Percentiles rank a stretch among this genome's conserved stretches.
These are phyloP conservation scores for Diaporthe sp. DNA, from an alignment of 2,329 filamentous ascomycete species.

Conservation along the genomic window DNA sequence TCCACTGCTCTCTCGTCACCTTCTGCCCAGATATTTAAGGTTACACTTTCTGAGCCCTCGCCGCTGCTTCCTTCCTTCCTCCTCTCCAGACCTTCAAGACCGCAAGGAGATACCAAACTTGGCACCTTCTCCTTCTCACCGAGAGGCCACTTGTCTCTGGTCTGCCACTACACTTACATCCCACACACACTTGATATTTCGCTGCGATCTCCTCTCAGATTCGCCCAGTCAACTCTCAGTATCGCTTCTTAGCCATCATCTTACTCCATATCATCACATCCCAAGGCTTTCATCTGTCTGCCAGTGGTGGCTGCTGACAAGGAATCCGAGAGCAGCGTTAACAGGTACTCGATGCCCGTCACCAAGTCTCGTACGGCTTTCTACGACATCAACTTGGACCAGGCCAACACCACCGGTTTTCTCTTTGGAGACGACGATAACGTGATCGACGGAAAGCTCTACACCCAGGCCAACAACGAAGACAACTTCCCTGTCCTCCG, in stretches of 20 bases:
- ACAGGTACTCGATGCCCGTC: constrained; percentile 95
- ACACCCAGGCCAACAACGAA: constrained; percentile 80
- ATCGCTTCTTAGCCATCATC: not conserved
- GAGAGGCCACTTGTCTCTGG: not conserved
- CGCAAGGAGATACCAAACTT: not conserved
- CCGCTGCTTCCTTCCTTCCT: constrained; percentile 29
- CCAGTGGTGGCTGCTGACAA: constrained; percentile 31
- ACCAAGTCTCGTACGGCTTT: constrained; percentile 77
- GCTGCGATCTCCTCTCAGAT: not conserved
- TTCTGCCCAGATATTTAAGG: not conserved
- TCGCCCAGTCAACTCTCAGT: not conserved
- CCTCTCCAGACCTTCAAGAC: constrained; percentile 21
- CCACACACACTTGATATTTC: not conserved
- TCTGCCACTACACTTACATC: not conserved
- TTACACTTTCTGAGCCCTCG: not conserved
- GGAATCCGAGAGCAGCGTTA: constrained; percentile 68
- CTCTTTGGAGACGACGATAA: constrained; percentile 85
- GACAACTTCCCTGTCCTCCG: constrained; percentile 90
- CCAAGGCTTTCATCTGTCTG: not conserved
- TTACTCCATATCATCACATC: not conserved
- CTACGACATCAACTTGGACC: constrained; percentile 78
- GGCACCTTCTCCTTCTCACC: not conserved
- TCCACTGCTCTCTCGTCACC: constrained; percentile 18
- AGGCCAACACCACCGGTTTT: constrained; percentile 88
- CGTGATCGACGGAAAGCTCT: constrained; percentile 75